phyloP scores from a whole-genome alignment of 805 yeast genomes.

The Metschnikowia baotianmanensis region DNA sequence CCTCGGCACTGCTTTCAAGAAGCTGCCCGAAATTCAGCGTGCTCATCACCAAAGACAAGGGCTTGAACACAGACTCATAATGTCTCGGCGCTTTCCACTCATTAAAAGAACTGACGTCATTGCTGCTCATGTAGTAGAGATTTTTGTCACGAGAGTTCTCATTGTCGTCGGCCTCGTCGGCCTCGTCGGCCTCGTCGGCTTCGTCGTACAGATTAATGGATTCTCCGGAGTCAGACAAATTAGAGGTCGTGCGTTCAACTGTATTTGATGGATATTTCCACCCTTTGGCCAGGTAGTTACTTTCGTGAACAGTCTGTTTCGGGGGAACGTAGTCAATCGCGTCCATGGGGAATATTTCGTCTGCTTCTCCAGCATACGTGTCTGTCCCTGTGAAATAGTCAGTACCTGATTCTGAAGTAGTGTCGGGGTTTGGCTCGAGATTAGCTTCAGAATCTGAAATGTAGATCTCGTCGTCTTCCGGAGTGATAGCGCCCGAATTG shows the following conservation, averaged over 20 bases:
- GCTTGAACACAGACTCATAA: neutral
- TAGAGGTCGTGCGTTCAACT: no score
- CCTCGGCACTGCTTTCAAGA: neutral
- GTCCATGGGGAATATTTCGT: no score
- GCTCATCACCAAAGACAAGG: slow-evolving; percentile 1
- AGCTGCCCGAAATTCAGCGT: neutral
- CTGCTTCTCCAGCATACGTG: no score
- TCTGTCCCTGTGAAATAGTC: no score
- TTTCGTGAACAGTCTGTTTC: no score
- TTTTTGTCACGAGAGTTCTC: neutral
- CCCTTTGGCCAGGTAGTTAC: no score
- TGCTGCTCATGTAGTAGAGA: slow-evolving; percentile 7
- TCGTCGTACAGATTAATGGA: neutral
- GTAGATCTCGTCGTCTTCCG: neutral
- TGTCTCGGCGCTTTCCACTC: slow-evolving; percentile 1
- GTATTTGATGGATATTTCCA: no score
- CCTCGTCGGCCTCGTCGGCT: no score
- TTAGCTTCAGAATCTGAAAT: no score
- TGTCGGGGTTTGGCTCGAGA: no score
- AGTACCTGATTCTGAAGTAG: no score
- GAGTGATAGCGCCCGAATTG: neutral
- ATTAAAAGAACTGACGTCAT: slow-evolving; percentile 2
- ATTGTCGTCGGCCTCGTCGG: neutral
- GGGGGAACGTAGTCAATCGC: no score
- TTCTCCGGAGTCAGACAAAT: neutral